These are phyloP conservation scores for Stereocaulon alpinum DNA, from an alignment of 495 filamentous ascomycete genomes.

Conservation along the genomic window DNA sequence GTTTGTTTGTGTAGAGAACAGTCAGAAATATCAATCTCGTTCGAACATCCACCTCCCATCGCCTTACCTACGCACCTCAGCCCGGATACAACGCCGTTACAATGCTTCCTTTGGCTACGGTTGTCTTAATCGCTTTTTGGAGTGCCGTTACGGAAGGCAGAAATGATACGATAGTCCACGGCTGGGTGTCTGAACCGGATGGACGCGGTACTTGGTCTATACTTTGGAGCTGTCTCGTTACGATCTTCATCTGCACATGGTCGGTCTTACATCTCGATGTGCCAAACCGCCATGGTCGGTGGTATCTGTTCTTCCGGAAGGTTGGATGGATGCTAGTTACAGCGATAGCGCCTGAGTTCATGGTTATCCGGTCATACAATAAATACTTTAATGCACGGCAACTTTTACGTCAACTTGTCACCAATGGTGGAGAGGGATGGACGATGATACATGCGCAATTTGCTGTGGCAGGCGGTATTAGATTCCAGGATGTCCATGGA, in stretches of 20 bases:
- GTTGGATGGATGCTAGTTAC: conserved; percentile 24
- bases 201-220: conserved; percentile 28
- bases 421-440: conserved; percentile 19
- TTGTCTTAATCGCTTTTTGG: neutral
- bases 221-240: conserved; percentile 27
- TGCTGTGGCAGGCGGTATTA: conserved; percentile 25
- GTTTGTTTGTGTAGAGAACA: too few species aligned
- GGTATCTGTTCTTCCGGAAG: conserved; percentile 14
- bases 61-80: neutral
- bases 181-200: conserved; percentile 18
- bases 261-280: conserved; percentile 26
- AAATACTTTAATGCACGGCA: conserved; percentile 12
- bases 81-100: neutral
- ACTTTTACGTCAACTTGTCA: neutral
- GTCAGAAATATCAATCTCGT: too few species aligned
- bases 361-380: conserved; percentile 12
- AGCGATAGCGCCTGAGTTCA: conserved; percentile 23
- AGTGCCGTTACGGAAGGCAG: neutral
- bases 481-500: conserved; percentile 5
- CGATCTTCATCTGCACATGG: conserved; percentile 28
- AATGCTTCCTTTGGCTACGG: neutral
- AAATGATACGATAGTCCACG: conserved; percentile 7
- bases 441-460: conserved; percentile 22
- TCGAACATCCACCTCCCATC: too few species aligned
- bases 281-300: conserved; percentile 10